These are phyloP conservation scores for Agaricales sp. DNA, from an alignment of 1,284 basidiomycete species.

Conservation along the genomic window DNA sequence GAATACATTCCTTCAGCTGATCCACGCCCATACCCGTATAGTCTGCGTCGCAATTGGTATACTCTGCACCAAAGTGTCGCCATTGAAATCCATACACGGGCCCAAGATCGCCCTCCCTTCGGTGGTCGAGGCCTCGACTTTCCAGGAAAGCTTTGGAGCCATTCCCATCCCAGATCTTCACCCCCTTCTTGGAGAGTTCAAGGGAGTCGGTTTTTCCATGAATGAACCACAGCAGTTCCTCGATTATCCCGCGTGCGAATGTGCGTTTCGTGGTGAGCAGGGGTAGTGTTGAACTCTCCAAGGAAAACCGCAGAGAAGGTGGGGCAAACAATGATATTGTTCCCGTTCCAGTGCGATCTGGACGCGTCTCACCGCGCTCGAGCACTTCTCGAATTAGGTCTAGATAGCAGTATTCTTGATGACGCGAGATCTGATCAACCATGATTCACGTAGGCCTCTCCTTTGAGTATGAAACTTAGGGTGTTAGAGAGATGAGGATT, in stretches of 20 bases:
- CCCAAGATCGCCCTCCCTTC: constrained; percentile 89
- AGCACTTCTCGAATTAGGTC: constrained; percentile 71
- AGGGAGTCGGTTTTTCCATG: constrained; percentile 79
- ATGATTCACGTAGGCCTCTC: no score
- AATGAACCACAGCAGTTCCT: constrained; percentile 96
- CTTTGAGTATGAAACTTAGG: no score
- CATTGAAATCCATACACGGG: constrained; percentile 99
- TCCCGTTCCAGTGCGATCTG: constrained; percentile 89
- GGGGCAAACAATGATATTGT: constrained; percentile 88
- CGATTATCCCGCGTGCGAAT: constrained; percentile 84
- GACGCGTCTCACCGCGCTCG: constrained; percentile 61
- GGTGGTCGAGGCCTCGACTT: constrained; percentile 69
- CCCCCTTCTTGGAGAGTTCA: constrained; percentile 70
- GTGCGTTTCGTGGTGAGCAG: constrained; percentile 94
- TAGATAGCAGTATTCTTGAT: constrained; percentile 86
- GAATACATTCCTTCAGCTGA: constrained; percentile 81
- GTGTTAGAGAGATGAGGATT: no score
- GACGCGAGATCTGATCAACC: constrained; percentile 17
- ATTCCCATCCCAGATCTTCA: constrained; percentile 98
- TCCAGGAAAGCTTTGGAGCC: constrained; percentile 85
- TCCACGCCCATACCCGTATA: constrained; percentile 91
- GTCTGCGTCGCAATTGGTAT: constrained; percentile 72
- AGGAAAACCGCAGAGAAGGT: constrained; percentile 78
- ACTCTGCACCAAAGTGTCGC: constrained; percentile 94
- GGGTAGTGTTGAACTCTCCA: constrained; percentile 66